A percentile compares a stretch with the other conserved stretches of the same genome.
These are phyloP conservation scores for Lentinula raphanica DNA, from an alignment of 768 basidiomycete genomes.

Conservation along the genomic window DNA sequence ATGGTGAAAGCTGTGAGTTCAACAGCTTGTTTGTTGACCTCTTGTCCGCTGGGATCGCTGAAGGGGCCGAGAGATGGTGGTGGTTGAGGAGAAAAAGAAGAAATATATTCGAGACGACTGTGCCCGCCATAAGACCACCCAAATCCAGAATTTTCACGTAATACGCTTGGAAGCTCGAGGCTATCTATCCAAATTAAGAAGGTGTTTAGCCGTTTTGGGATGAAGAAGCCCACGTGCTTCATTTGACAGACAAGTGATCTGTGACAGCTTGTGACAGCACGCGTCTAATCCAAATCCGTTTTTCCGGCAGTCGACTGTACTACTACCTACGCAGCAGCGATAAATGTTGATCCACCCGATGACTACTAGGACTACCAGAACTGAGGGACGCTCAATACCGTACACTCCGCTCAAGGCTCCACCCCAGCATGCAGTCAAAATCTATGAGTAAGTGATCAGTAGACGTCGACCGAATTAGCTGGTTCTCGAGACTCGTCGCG, in stretches of 20 bases:
- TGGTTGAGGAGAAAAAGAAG: neutral
- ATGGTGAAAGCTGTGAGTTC: neutral
- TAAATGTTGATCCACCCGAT: too few species aligned
- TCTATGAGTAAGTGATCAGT: too few species aligned
- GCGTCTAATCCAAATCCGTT: too few species aligned
- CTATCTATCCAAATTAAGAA: neutral
- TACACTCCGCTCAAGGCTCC: too few species aligned
- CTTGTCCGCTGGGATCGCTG: neutral
- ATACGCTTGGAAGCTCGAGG: neutral
- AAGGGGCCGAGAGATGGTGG: neutral
- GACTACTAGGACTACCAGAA: too few species aligned
- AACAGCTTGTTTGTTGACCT: neutral
- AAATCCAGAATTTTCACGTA: neutral
- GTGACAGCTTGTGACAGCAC: neutral
- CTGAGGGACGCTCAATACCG: too few species aligned
- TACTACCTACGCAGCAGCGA: too few species aligned
- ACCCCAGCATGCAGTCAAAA: too few species aligned
- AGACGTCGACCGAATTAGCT: too few species aligned
- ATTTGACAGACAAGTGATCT: neutral
- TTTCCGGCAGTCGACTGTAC: too few species aligned
- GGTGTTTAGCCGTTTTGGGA: neutral
- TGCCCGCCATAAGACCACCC: neutral
- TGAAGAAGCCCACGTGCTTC: neutral
- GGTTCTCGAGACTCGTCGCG: too few species aligned
- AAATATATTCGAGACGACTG: neutral